Percentiles rank a stretch among this genome's conserved stretches.
These are phyloP conservation scores for Magnolia officinalis DNA, from an alignment of 164 flowering plant species.

Conservation along the genomic window DNA sequence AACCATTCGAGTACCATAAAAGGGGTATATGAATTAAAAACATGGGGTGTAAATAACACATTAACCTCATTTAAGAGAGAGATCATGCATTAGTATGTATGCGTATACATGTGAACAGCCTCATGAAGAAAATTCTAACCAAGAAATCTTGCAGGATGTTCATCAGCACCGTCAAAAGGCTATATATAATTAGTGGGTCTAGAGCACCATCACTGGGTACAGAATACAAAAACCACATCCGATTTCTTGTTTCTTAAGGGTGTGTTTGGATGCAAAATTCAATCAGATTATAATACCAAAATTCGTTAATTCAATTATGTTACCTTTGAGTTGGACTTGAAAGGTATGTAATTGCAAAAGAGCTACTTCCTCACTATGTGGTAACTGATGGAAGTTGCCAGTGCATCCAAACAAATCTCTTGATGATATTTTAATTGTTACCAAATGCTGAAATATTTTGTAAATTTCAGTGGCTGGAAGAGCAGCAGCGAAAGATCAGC, in stretches of 20 bases:
- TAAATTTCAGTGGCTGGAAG: constrained; percentile 9
- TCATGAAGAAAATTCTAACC: not conserved
- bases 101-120: not conserved
- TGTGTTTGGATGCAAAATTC: not conserved
- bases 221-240: not conserved
- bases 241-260: not conserved
- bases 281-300: too few relatives aligned
- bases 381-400: too few relatives aligned
- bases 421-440: not conserved
- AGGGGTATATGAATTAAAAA: not conserved
- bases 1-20: not conserved
- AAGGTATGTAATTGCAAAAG: too few relatives aligned
- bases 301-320: too few relatives aligned
- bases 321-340: too few relatives aligned
- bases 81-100: not conserved
- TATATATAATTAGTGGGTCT: constrained; percentile 15
- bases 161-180: constrained; percentile 18
- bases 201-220: constrained; percentile 14
- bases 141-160: constrained; percentile 16
- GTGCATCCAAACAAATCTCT: too few relatives aligned
- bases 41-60: not conserved
- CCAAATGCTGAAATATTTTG: not conserved
- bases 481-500: not conserved
- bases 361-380: too few relatives aligned
- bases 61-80: not conserved